Percentiles rank a stretch among this genome's conserved stretches.
These are phyloP conservation scores for Coemansia sp. DNA, from an alignment of 192 early-diverging fungal genomes.

Conservation along the genomic window DNA sequence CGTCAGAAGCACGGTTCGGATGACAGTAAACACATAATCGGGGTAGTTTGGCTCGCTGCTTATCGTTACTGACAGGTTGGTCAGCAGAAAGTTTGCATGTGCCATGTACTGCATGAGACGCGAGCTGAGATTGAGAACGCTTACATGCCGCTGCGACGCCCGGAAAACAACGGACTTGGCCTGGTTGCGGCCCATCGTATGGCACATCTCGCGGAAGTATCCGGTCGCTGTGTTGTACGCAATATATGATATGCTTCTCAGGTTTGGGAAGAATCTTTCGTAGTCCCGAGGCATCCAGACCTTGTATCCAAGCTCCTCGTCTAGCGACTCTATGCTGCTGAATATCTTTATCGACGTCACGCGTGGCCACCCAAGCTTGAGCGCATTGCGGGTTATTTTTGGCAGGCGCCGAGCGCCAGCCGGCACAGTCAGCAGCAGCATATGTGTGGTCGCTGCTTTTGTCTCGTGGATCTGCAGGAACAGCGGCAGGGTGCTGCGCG, in stretches of 20 bases:
- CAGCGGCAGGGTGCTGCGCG: constrained; percentile 40
- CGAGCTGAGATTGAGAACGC: constrained; percentile 45
- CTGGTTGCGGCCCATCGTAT: constrained; percentile 46
- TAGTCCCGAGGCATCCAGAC: constrained; percentile 56
- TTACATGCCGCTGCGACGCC: constrained; percentile 49
- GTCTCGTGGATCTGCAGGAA: constrained; percentile 51
- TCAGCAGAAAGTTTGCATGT: constrained; percentile 53
- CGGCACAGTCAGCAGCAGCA: constrained; percentile 39
- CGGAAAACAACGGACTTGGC: constrained; percentile 44
- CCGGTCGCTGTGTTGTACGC: constrained; percentile 34
- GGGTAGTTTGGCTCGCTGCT: constrained; percentile 43
- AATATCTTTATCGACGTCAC: constrained; percentile 49
- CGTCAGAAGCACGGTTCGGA: constrained; percentile 50
- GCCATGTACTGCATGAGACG: constrained; percentile 56
- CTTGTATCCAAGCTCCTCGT: constrained; percentile 52
- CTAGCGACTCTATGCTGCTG: constrained; percentile 26
- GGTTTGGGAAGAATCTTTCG: constrained; percentile 49
- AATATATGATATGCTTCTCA: constrained; percentile 39
- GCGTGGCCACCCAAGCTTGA: constrained; percentile 54
- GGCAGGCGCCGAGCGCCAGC: constrained; percentile 32
- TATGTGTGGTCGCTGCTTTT: constrained; percentile 49
- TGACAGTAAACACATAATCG: constrained; percentile 48
- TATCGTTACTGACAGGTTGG: constrained; percentile 41
- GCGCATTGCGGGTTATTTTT: constrained; percentile 37
- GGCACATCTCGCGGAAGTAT: constrained; percentile 55